Evolutionary conservation across 148 eudicot species (phyloP).

Genomic region (Chenopodium quinoa): DNA sequence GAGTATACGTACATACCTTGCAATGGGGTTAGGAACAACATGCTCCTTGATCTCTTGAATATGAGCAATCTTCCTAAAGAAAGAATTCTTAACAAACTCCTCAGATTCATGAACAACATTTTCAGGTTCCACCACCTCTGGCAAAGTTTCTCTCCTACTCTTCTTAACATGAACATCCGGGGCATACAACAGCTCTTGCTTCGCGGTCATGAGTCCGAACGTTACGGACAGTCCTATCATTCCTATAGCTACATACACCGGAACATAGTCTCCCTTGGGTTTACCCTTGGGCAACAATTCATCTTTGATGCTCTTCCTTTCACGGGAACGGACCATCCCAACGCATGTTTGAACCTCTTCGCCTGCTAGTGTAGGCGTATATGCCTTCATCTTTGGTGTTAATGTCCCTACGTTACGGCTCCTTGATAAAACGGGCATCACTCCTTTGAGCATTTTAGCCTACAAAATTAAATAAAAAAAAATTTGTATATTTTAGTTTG

Average conservation of each 20-base stretch:
- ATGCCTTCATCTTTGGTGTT: slow-evolving; percentile 38
- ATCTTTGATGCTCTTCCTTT: background rate
- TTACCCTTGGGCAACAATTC: background rate
- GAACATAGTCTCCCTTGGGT: slow-evolving; percentile 30
- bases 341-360: background rate
- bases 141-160: slow-evolving; percentile 54
- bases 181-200: slow-evolving; percentile 46
- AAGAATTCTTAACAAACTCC: slow-evolving; percentile 53
- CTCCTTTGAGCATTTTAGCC: slow-evolving; percentile 9
- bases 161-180: slow-evolving; percentile 60
- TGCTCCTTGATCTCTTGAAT: slow-evolving; percentile 36
- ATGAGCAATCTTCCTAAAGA: slow-evolving; percentile 64
- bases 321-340: background rate
- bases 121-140: slow-evolving; percentile 78
- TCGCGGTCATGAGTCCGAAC: slow-evolving; percentile 48
- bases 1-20: slow-evolving; percentile 2
- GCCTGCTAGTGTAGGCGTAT: slow-evolving; percentile 22
- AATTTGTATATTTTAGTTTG: too few species aligned
- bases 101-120: slow-evolving; percentile 42
- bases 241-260: slow-evolving; percentile 62
- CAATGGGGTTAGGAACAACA: slow-evolving; percentile 28
- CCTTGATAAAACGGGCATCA: background rate
- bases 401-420: slow-evolving; percentile 17
- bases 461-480: background rate
- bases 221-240: slow-evolving; percentile 40